These are phyloP conservation scores for Protomyces pachydermus DNA, from an alignment of 1,139 yeast species.

Conservation along the genomic window DNA sequence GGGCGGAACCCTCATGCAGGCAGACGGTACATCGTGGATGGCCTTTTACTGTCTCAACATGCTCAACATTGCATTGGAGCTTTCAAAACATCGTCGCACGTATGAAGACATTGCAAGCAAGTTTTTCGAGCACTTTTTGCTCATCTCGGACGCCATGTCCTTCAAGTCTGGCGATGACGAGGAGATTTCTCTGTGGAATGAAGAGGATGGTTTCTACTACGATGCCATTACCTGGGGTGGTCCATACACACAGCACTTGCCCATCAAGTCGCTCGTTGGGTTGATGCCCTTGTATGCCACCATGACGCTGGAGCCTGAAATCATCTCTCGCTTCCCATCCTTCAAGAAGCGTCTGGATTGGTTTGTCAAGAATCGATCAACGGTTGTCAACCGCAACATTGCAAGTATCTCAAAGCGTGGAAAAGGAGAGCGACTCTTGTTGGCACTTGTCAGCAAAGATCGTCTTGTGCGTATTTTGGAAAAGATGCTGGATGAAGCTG, in stretches of 20 bases:
- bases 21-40: constrained; percentile 99
- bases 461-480: constrained; percentile 70
- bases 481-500: constrained; percentile 82
- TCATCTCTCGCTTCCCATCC: constrained; percentile 71
- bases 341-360: constrained; percentile 82
- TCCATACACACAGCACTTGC: constrained; percentile 63
- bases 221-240: constrained; percentile 89
- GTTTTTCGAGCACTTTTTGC: constrained; percentile 86
- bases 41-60: constrained; percentile 87
- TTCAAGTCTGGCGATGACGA: constrained; percentile 53
- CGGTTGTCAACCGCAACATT: constrained; percentile 77
- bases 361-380: constrained; percentile 70
- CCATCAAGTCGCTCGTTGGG: constrained; percentile 88
- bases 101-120: constrained; percentile 94
- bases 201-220: constrained; percentile 80
- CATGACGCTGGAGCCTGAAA: constrained; percentile 81
- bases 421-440: constrained; percentile 73
- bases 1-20: constrained; percentile 88
- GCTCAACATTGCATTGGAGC: constrained; percentile 88
- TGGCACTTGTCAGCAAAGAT: constrained; percentile 78
- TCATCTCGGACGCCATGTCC: constrained; percentile 94
- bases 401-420: constrained; percentile 86
- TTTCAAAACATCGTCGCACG: constrained; percentile 78
- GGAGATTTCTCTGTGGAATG: constrained; percentile 76
- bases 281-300: constrained; percentile 90